These are phyloP conservation scores for Lentinus brumalis DNA, from an alignment of 768 basidiomycete genomes.

Conservation along the genomic window DNA sequence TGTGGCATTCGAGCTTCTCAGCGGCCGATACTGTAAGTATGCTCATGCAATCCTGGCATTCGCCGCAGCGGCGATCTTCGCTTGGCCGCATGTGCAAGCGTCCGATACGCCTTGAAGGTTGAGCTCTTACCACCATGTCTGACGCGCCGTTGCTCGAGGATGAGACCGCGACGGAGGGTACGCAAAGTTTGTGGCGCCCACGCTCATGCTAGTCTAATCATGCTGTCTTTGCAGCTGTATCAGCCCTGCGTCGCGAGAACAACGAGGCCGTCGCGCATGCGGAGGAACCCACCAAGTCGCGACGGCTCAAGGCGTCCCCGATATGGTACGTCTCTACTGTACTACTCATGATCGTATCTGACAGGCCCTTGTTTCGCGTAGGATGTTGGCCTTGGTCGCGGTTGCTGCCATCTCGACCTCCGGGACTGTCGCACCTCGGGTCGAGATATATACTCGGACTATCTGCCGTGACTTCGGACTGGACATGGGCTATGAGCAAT, in stretches of 20 bases:
- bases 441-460: constrained; percentile 75
- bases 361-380: constrained; percentile 26
- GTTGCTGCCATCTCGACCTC: constrained; percentile 56
- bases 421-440: constrained; percentile 64
- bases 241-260: neutral
- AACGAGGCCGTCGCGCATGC: neutral
- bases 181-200: neutral
- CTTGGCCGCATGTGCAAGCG: neutral
- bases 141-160: neutral
- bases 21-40: neutral
- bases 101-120: neutral
- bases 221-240: neutral
- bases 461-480: constrained; percentile 61
- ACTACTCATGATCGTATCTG: neutral
- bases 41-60: neutral
- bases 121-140: neutral
- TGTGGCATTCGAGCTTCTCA: neutral
- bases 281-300: neutral
- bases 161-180: neutral
- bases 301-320: constrained; percentile 3
- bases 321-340: constrained; percentile 5
- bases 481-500: constrained; percentile 31
- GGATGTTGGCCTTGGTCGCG: constrained; percentile 59
- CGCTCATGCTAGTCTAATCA: neutral
- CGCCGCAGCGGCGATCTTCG: too few species aligned